Evolutionary conservation across 202 grass and related monocot species (phyloP).

Genomic region (Carex sylvatica): DNA sequence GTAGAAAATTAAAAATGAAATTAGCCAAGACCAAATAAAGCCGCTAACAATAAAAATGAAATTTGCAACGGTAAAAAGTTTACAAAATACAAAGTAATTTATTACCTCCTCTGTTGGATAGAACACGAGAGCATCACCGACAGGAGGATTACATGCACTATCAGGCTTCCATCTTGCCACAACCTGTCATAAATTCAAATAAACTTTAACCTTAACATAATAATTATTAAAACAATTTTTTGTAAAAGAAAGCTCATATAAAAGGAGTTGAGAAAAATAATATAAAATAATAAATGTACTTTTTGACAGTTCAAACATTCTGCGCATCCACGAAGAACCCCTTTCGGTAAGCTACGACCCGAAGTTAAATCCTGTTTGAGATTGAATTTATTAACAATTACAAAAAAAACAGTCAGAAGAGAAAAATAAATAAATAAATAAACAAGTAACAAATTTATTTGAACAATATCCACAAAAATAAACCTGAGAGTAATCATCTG

Average conservation of each 20-base stretch:
- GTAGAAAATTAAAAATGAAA: slow-evolving; percentile 1
- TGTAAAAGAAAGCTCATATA: neutral
- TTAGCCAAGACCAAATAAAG: neutral
- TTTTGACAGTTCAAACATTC: slow-evolving; percentile 77
- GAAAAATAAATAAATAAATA: slow-evolving; percentile 33
- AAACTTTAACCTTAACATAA: slow-evolving; percentile 24
- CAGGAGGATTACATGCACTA: slow-evolving; percentile 51
- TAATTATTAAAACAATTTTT: slow-evolving; percentile 16
- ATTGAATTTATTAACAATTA: slow-evolving; percentile 10
- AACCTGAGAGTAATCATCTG: slow-evolving; percentile 58
- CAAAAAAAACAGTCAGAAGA: slow-evolving; percentile 19
- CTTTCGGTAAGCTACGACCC: slow-evolving; percentile 57
- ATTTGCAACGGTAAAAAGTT: neutral
- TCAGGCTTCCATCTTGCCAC: slow-evolving; percentile 77
- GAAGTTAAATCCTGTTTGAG: slow-evolving; percentile 46
- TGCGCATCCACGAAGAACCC: slow-evolving; percentile 80
- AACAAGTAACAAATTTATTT: slow-evolving; percentile 7
- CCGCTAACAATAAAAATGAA: neutral
- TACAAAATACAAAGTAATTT: slow-evolving; percentile 9
- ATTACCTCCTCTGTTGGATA: slow-evolving; percentile 80
- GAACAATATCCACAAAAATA: neutral
- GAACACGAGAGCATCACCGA: slow-evolving; percentile 85
- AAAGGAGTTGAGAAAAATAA: neutral
- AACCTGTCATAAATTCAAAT: slow-evolving; percentile 48
- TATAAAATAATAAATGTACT: slow-evolving; percentile 31